These are phyloP conservation scores for Bacterosira constricta DNA, from an alignment of 108 stramenopile genomes.

Conservation along the genomic window DNA sequence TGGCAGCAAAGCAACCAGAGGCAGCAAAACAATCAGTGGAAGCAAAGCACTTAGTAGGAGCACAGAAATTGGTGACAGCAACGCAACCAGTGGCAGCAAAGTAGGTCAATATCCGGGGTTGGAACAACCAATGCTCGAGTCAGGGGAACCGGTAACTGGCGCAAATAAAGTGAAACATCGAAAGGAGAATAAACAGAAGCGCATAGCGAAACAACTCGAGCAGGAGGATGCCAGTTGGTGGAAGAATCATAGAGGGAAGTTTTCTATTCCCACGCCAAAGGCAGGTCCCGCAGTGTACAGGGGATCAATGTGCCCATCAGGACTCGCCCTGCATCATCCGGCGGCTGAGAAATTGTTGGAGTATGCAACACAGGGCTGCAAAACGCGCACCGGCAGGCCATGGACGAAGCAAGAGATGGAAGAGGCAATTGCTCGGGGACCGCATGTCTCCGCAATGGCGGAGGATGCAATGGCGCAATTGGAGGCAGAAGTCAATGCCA, in stretches of 20 bases:
- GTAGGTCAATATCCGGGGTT: no score
- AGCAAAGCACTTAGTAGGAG: no score
- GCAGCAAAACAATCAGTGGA: no score
- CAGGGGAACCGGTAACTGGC: neutral
- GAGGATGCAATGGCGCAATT: slow-evolving; percentile 6
- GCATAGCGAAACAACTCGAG: neutral
- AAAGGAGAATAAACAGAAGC: neutral
- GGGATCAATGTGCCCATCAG: neutral
- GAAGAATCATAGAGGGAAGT: neutral
- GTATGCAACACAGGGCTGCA: slow-evolving; percentile 2
- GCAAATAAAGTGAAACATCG: neutral
- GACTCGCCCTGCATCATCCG: neutral
- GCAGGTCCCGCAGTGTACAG: neutral
- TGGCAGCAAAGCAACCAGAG: no score
- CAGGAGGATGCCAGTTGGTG: neutral
- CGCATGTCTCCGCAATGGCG: neutral
- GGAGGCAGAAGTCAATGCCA: neutral
- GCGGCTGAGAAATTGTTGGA: neutral
- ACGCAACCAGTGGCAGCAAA: no score
- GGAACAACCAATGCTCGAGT: neutral
- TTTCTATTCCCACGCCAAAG: neutral
- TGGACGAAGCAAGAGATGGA: slow-evolving; percentile 6
- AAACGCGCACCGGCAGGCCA: neutral
- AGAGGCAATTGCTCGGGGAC: slow-evolving; percentile 1
- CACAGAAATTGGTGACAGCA: no score